Percentiles rank a stretch among this genome's conserved stretches.
Evolutionary conservation across 129 eudicot species (phyloP).

Genomic region (Tagetes patula): DNA sequence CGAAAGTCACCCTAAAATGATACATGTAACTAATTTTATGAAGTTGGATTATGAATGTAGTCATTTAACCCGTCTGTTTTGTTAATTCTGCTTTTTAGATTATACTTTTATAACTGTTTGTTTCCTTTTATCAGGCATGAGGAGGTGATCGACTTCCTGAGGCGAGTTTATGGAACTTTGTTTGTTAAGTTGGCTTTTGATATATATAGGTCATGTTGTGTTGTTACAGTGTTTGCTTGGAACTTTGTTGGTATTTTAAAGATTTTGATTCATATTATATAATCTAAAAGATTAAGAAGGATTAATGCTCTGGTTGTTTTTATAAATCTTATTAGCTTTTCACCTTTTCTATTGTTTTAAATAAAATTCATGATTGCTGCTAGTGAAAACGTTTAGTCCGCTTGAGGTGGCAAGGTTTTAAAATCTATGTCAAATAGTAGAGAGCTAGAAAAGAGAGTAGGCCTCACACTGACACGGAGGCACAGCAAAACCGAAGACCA

Average conservation of each 20-base stretch:
- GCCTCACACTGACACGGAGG: too few species aligned
- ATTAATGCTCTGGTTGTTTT: background rate
- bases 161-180: constrained; percentile 26
- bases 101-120: background rate
- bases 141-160: constrained; percentile 24
- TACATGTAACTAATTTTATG: background rate
- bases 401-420: too few species aligned
- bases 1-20: background rate
- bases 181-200: constrained; percentile 14
- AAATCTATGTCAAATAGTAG: too few species aligned
- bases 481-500: too few species aligned
- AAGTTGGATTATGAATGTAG: background rate
- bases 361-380: too few species aligned
- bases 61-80: background rate
- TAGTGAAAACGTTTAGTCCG: too few species aligned
- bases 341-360: too few species aligned
- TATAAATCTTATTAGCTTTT: background rate
- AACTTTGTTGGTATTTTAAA: constrained; percentile 20
- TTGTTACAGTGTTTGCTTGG: constrained; percentile 36
- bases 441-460: too few species aligned
- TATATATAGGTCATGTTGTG: constrained; percentile 30
- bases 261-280: constrained; percentile 9
- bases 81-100: background rate
- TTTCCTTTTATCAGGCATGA: constrained; percentile 53
- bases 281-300: background rate